Evolutionary conservation across 345 rosid species (phyloP), one percentile per base, ranked within the genome.

Genomic region (Rhizophora mangle): DNA sequence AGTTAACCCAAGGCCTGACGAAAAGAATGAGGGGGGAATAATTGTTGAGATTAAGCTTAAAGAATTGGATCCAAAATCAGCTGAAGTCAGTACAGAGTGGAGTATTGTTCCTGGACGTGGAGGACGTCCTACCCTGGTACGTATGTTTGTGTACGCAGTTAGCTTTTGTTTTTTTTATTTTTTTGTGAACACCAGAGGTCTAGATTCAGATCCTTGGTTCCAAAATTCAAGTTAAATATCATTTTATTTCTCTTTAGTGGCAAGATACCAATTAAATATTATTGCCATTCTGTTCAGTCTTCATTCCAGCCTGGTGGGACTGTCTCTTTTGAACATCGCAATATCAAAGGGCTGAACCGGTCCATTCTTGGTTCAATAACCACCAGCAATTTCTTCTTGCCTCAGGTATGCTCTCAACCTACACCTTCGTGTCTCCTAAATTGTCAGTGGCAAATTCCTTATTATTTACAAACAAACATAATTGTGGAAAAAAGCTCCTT

Each of bases 21-120:
- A 96, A 82, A 89, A 96, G 86, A 90, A 82, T 34, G 99, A 96
- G 72, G 99, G 94, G 58, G 98, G 98, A 66, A 96, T 96, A 68
- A 81, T 92, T 74, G 99, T 96, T 54, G 99, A 96, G 86, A 90
- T 96, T 71, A 96, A 92, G 79, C 95, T 96, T 39, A 92, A 96
- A 77, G 99, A 96, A 79, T 83, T 96, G 24, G 98, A 96, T 66
- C 98, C 88, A 74, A 95, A 90, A 80, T 91, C 97, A 47, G 99
- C 99, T 81, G 99, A 96, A 90, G 97, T 92, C 70, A 90, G 96
- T 77, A 87, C 97, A 0, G 99, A 96, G 68, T 96, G 99, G 99
- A 96, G 93, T 79, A 88, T 96, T 78, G 97, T 96, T 74, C 98
- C 99, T 75, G 99, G 98, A 63, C 97, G 87, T 24, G 98, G 99